Evolutionary conservation across 345 rosid species (phyloP).

Genomic region (Eucalyptus regnans): DNA sequence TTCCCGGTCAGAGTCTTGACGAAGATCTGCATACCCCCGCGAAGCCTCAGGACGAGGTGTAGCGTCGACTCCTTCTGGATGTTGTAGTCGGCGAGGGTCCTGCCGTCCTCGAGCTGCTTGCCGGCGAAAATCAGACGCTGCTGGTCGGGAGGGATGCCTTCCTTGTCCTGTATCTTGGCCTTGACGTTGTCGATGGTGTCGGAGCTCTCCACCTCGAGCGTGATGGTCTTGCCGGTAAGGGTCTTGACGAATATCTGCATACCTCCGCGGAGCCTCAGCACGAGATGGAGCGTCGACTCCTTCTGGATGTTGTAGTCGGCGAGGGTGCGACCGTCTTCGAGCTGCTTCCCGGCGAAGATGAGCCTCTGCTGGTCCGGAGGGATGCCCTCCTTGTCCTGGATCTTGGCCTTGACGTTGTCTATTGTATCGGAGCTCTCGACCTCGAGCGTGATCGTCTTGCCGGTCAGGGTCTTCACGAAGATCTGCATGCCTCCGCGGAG

Average conservation of each 20-base stretch:
- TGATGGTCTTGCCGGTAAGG: too few relatives aligned
- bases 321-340: slow-evolving; percentile 5
- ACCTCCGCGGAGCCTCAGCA: too few relatives aligned
- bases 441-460: not conserved
- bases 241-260: not conserved
- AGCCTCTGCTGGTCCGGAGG: slow-evolving; percentile 8
- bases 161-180: too few relatives aligned
- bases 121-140: too few relatives aligned
- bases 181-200: too few relatives aligned
- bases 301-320: slow-evolving; percentile 12
- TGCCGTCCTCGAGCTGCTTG: too few relatives aligned
- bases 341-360: slow-evolving; percentile 7
- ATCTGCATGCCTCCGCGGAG: slow-evolving; percentile 10
- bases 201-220: too few relatives aligned
- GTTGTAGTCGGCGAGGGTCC: not conserved
- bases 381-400: slow-evolving; percentile 7
- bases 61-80: slow-evolving; percentile 11
- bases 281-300: slow-evolving; percentile 8
- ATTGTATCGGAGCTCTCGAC: slow-evolving; percentile 8
- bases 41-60: slow-evolving; percentile 3
- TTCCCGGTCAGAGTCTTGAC: slow-evolving; percentile 3
- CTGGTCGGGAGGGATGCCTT: too few relatives aligned
- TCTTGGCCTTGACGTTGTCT: slow-evolving; percentile 6
- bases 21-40: slow-evolving; percentile 8
- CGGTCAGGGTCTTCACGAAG: slow-evolving; percentile 5